phyloP scores from a whole-genome alignment of 2,329 filamentous ascomycete species.

The Penicillium fuscoglaucum region DNA sequence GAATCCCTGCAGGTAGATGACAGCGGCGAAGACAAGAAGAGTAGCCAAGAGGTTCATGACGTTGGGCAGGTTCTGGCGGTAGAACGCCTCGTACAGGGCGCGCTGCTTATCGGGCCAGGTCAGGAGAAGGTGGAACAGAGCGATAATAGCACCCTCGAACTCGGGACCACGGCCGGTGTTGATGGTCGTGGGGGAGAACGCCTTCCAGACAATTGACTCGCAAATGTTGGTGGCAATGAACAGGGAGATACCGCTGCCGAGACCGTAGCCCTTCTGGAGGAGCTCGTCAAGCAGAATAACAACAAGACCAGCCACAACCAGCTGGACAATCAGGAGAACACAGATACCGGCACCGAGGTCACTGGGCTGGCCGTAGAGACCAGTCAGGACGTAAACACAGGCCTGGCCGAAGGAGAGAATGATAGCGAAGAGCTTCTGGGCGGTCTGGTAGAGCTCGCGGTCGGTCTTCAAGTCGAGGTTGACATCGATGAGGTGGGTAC shows the following conservation, averaged over 20 bases:
- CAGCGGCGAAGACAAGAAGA: constrained; percentile 87
- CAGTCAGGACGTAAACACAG: constrained; percentile 96
- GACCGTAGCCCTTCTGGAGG: constrained; percentile 98
- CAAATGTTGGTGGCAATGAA: constrained; percentile 99
- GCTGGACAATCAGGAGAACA: constrained; percentile 95
- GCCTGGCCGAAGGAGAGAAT: constrained; percentile 97
- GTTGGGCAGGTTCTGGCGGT: constrained; percentile 98
- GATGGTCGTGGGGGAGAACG: constrained; percentile 97
- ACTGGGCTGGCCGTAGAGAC: constrained; percentile 93
- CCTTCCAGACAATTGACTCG: constrained; percentile 99
- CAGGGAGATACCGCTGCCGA: constrained; percentile 96
- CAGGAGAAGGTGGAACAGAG: constrained; percentile 94
- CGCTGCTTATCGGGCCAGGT: constrained; percentile 99
- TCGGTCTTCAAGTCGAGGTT: constrained; percentile 99
- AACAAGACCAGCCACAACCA: constrained; percentile 95
- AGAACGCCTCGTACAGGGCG: constrained; percentile 97
- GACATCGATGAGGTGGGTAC: constrained; percentile 99
- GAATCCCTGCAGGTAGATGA: constrained; percentile 99
- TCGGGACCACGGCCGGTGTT: constrained; percentile 99
- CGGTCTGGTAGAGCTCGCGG: constrained; percentile 99
- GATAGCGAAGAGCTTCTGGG: constrained; percentile 97
- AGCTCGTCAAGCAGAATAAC: constrained; percentile 99
- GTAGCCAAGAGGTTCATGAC: constrained; percentile 98
- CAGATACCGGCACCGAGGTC: constrained; percentile 98
- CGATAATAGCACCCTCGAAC: constrained; percentile 97